Percentiles rank a stretch among this genome's conserved stretches.
Conservation (phyloP, 305 asterid genomes). For the Solanum hybrid region DNA sequence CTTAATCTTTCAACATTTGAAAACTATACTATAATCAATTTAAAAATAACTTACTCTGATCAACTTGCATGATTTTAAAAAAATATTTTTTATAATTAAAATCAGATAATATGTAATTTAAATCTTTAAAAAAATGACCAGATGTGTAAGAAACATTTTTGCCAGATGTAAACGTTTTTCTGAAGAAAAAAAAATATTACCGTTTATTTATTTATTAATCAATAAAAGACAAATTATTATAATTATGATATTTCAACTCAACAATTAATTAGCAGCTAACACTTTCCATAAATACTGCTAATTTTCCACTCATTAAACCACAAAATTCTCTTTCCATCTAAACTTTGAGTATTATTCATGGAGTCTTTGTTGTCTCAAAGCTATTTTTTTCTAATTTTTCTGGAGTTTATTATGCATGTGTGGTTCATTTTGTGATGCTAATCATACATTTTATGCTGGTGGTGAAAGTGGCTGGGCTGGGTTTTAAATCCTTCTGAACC, state of each 20-base stretch:
- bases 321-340: not conserved
- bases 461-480: conserved; percentile 55
- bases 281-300: not conserved
- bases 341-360: not conserved
- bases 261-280: not conserved
- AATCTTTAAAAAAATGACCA: not conserved
- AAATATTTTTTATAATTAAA: too few relatives aligned
- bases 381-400: conserved; percentile 14
- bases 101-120: not conserved
- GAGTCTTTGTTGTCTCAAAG: not conserved
- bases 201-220: not conserved
- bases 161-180: not conserved
- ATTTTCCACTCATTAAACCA: not conserved
- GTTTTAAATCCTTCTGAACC: conserved; percentile 27
- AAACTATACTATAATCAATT: not conserved
- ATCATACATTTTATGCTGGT: conserved; percentile 35
- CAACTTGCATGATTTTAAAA: not conserved
- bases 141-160: not conserved
- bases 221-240: not conserved
- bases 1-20: not conserved
- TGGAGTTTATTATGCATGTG: conserved; percentile 15
- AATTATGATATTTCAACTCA: not conserved
- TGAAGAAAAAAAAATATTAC: not conserved
- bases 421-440: conserved; percentile 24
- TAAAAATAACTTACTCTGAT: not conserved